Evolutionary conservation across 2,329 filamentous ascomycete species (phyloP), one percentile per base, ranked within the genome.

Genomic region (Scedosporium dehoogii): DNA sequence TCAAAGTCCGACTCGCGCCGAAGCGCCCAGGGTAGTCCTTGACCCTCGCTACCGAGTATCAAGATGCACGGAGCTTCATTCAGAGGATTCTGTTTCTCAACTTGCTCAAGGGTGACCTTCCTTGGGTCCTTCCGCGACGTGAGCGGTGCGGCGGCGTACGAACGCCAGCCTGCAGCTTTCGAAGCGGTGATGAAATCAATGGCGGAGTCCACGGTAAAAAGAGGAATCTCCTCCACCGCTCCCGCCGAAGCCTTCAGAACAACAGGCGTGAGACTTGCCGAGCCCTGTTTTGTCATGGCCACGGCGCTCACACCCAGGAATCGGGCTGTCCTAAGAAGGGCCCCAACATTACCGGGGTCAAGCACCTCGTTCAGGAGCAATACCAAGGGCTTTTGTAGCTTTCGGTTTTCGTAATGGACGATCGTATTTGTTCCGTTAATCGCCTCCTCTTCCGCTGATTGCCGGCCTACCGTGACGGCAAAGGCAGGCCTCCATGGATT

Each of bases 251-350:
- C 89, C 73, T 97, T 97, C 64, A 96, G 81, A 0, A 90, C 87
- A 7, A 92, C 84, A 0, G 91, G 82, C 6, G 87, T 89, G 64
- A 97, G 78, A 0, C 86, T 82, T 0, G 92, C 89, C 16, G 88
- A 90, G 68, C 85, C 88, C 64, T 85, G 84, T 33, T 82, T 86
- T 2, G 91, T 90, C 62, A 96, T 85, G 2, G 86, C 85, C 21
- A 99, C 84, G 4, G 90, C 92, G 62, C 92, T 90, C 5, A 91
- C 88, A 23, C 93, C 93, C n/a, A 97, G 83, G 73, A 94, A 97
- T 69, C 91, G 89, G 2, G 92, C 91, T 5, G 91, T 91, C 42
- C 94, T 89, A 53, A 97, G 81, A 64, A 97, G 93, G 23, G 87
- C 91, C 51, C 94, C 94, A 0, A 97, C 78, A 70, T 99, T 99